These are phyloP conservation scores for Fusarium devonianum DNA, from an alignment of 2,329 filamentous ascomycete genomes.

Conservation along the genomic window DNA sequence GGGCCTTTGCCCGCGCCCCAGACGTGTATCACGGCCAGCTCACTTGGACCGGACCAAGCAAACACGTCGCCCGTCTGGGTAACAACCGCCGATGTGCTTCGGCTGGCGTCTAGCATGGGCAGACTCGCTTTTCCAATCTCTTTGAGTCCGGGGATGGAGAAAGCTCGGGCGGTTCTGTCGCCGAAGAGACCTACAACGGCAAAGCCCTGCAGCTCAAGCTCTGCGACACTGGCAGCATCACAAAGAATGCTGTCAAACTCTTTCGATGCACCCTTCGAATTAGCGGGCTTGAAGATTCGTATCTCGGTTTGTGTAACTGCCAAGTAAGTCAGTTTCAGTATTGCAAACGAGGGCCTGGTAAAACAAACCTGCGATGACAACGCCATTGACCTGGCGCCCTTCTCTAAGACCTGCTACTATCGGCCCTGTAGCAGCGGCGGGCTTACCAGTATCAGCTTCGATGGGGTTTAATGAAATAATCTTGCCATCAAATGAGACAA, in stretches of 20 bases:
- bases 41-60: constrained; percentile 87
- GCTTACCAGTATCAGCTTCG: constrained; percentile 76
- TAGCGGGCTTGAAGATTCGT: constrained; percentile 87
- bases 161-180: constrained; percentile 80
- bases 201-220: constrained; percentile 76
- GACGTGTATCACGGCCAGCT: constrained; percentile 81
- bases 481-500: constrained; percentile 69
- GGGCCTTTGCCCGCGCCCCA: constrained; percentile 78
- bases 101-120: constrained; percentile 74
- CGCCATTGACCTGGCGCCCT: constrained; percentile 79
- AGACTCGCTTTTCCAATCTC: constrained; percentile 77
- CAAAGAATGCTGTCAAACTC: constrained; percentile 85
- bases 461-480: constrained; percentile 83
- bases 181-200: constrained; percentile 86
- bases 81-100: constrained; percentile 74
- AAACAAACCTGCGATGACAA: constrained; percentile 75
- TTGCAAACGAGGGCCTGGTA: background rate
- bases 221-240: constrained; percentile 78
- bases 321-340: constrained; percentile 37
- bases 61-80: constrained; percentile 82
- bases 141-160: constrained; percentile 85
- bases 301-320: constrained; percentile 73
- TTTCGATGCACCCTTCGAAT: constrained; percentile 89
- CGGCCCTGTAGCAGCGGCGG: constrained; percentile 76
- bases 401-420: constrained; percentile 79